These are phyloP conservation scores for Chytriomyces confervae DNA, from an alignment of 192 early-diverging fungal species.

Conservation along the genomic window DNA sequence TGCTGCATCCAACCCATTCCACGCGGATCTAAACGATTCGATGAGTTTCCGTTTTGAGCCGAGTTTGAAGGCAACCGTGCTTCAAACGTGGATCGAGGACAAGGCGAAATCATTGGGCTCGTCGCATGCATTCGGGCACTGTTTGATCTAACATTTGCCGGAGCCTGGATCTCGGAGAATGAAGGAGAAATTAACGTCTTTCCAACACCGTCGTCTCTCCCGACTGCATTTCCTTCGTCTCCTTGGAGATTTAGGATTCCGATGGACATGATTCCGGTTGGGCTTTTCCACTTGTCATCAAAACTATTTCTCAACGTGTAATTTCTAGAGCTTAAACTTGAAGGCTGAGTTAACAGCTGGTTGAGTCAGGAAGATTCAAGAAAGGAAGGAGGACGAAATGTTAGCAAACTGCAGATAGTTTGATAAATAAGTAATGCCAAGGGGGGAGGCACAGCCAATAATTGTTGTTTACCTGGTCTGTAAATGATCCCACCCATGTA, in stretches of 20 bases:
- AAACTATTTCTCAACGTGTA: constrained; percentile 10
- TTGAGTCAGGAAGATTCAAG: too few species aligned
- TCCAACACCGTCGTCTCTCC: too few species aligned
- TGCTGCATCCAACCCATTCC: neutral
- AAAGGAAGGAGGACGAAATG: too few species aligned
- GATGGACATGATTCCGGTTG: neutral
- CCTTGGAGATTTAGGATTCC: neutral
- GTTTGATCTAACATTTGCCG: neutral
- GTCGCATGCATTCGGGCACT: neutral
- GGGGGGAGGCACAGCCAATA: neutral
- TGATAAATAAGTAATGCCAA: neutral
- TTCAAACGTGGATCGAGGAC: neutral
- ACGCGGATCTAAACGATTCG: neutral
- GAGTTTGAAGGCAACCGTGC: neutral
- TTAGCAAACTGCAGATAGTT: too few species aligned
- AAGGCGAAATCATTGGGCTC: neutral
- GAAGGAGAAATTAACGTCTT: too few species aligned
- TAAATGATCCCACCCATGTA: constrained; percentile 29
- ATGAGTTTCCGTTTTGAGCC: constrained; percentile 8
- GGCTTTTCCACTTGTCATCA: constrained; percentile 24
- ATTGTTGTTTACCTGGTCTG: neutral
- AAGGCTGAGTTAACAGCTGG: too few species aligned
- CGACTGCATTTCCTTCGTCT: neutral
- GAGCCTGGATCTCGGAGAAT: neutral
- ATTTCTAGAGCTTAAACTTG: neutral